Evolutionary conservation across 192 early-diverging fungal genomes (phyloP).

Genomic region (Spizellomyces sp.): DNA sequence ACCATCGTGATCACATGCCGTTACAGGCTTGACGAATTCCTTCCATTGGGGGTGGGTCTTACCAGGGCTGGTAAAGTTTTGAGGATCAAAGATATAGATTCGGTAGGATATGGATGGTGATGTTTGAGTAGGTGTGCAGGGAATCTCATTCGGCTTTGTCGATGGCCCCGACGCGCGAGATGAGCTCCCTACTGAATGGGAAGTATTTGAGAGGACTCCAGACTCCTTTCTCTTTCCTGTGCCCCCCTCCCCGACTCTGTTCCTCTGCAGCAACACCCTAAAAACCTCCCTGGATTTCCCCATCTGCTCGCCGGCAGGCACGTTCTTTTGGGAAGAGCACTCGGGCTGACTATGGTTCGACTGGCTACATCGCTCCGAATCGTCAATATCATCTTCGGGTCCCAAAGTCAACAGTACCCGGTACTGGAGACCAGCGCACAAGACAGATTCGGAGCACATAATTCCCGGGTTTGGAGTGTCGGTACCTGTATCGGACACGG

Average conservation of each 20-base stretch:
- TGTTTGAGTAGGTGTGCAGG: neutral
- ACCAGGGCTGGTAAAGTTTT: slow-evolving; percentile 1
- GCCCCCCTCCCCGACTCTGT: slow-evolving; percentile 2
- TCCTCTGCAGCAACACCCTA: slow-evolving; percentile 28
- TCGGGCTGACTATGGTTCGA: too few species aligned
- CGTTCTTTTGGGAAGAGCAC: too few species aligned
- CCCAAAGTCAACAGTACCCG: slow-evolving; percentile 36
- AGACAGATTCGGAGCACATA: slow-evolving; percentile 31
- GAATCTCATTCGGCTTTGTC: neutral
- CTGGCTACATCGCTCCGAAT: too few species aligned
- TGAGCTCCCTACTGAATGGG: neutral
- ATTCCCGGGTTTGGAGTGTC: neutral
- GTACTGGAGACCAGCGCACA: slow-evolving; percentile 47
- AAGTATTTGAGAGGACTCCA: neutral
- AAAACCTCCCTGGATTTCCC: neutral
- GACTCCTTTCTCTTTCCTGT: neutral
- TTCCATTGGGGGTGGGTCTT: neutral
- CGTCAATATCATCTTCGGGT: slow-evolving; percentile 12
- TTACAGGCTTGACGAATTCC: slow-evolving; percentile 20
- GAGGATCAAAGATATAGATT: slow-evolving; percentile 32
- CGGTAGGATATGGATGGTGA: slow-evolving; percentile 32
- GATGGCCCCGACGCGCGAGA: neutral
- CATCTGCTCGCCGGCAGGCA: too few species aligned
- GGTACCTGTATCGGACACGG: neutral
- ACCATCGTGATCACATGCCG: slow-evolving; percentile 37